A percentile compares a stretch with the other conserved stretches of the same genome.
Conservation (phyloP, 1,284 basidiomycete species). For the Blastosporella zonata region DNA sequence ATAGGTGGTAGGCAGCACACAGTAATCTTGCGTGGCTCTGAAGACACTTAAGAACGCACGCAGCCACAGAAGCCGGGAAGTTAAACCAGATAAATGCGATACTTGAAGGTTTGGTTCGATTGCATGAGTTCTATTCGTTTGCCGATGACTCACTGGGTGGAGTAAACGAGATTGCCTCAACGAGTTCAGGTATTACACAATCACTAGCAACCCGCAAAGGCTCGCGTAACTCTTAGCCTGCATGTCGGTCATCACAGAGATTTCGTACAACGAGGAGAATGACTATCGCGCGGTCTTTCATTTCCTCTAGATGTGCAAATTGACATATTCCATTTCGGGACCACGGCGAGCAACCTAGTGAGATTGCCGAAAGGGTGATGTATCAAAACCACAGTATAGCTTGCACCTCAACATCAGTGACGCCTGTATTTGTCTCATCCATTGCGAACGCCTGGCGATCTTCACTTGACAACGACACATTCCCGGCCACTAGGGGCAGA, state of each 20-base stretch:
- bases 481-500: background rate
- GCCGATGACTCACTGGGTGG: background rate
- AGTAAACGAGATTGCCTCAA: constrained; percentile 3
- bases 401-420: background rate
- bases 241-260: constrained; percentile 10
- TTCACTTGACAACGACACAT: background rate
- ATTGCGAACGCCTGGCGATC: background rate
- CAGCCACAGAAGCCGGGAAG: background rate
- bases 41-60: background rate
- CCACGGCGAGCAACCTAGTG: too few relatives aligned
- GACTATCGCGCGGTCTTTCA: background rate
- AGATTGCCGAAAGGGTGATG: background rate
- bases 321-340: too few relatives aligned
- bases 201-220: background rate
- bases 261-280: constrained; percentile 1
- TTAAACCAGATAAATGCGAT: background rate
- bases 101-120: background rate
- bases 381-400: background rate
- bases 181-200: constrained; percentile 6
- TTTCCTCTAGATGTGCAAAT: too few relatives aligned
- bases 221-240: constrained; percentile 4
- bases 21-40: background rate
- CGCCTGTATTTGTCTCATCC: background rate
- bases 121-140: background rate
- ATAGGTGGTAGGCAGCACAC: background rate